Evolutionary conservation across 768 basidiomycete species (phyloP).

Genomic region (Rhizopogon vinicolor): DNA sequence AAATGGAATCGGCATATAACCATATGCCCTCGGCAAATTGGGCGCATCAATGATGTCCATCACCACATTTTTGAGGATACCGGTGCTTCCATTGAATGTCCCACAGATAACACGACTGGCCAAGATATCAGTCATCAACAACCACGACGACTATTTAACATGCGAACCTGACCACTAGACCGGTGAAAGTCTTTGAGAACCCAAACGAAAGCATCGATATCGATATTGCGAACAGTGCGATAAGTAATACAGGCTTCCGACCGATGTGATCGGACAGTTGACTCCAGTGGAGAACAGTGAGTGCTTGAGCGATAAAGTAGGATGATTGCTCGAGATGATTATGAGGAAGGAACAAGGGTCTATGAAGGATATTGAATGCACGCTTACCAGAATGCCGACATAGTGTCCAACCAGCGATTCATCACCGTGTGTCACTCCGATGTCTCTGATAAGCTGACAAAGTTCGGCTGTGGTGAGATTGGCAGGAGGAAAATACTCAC

Average conservation of each 20-base stretch:
- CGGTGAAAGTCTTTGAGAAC: conserved; percentile 41
- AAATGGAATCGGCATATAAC: conserved; percentile 51
- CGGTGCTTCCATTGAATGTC: conserved; percentile 50
- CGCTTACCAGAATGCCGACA: conserved; percentile 41
- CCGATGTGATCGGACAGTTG: conserved; percentile 44
- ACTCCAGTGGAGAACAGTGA: conserved; percentile 45
- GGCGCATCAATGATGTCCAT: conserved; percentile 36
- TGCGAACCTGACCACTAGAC: conserved; percentile 33
- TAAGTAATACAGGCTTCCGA: conserved; percentile 42
- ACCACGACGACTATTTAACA: conserved; percentile 4
- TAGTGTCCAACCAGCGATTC: conserved; percentile 43
- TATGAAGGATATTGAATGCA: not conserved
- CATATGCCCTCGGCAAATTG: conserved; percentile 39
- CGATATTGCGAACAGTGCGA: conserved; percentile 38
- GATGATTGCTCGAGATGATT: conserved; percentile 33
- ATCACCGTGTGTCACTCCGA: conserved; percentile 36
- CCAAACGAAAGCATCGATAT: conserved; percentile 45
- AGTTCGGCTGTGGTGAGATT: not conserved
- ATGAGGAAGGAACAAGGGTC: conserved; percentile 30
- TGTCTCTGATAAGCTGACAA: conserved; percentile 19
- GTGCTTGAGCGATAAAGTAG: conserved; percentile 44
- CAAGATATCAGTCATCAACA: not conserved
- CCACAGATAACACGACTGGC: conserved; percentile 40
- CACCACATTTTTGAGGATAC: conserved; percentile 41
- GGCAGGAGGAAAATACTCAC: conserved; percentile 28